Conservation (phyloP, 2,329 filamentous ascomycete species). For the Fusarium nisikadoi region DNA sequence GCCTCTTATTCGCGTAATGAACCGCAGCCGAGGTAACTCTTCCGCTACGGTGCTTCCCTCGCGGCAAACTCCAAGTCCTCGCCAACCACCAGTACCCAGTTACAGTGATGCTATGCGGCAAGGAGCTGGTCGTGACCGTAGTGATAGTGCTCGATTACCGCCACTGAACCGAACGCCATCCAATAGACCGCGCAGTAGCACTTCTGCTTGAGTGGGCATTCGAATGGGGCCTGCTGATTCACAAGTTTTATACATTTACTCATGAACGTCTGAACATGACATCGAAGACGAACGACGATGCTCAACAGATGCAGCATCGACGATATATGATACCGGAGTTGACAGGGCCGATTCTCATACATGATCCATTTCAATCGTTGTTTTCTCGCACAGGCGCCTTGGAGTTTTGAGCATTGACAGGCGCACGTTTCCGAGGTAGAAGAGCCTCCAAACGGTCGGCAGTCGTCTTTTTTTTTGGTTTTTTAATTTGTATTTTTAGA, state of each 20-base stretch:
- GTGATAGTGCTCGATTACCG: conserved; percentile 39
- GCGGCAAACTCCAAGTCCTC: conserved; percentile 36
- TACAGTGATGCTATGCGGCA: conserved; percentile 80
- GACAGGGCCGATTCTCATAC: conserved; percentile 29
- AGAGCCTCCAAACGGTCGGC: conserved; percentile 13
- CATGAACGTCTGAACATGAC: conserved; percentile 6
- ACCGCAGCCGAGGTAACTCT: conserved; percentile 63
- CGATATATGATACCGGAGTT: conserved; percentile 40
- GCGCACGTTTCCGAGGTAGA: conserved; percentile 23
- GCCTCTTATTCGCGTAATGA: conserved; percentile 62
- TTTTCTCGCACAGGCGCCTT: conserved; percentile 43
- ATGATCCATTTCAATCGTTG: conserved; percentile 41
- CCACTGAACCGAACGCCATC: conserved; percentile 25
- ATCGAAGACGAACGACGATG: conserved; percentile 19
- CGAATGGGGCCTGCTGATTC: background rate
- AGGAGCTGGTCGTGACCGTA: conserved; percentile 50
- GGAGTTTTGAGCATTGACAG: conserved; percentile 43
- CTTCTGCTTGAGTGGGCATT: conserved; percentile 21
- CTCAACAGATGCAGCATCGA: conserved; percentile 24
- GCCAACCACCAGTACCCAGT: conserved; percentile 77
- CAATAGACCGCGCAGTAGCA: conserved; percentile 33
- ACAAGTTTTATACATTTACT: background rate
- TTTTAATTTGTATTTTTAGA: conserved; percentile 33
- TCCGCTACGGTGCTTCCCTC: conserved; percentile 52
- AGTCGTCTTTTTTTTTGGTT: conserved; percentile 3